phyloP scores from a whole-genome alignment of 768 basidiomycete species.

The Tricholomella constricta region DNA sequence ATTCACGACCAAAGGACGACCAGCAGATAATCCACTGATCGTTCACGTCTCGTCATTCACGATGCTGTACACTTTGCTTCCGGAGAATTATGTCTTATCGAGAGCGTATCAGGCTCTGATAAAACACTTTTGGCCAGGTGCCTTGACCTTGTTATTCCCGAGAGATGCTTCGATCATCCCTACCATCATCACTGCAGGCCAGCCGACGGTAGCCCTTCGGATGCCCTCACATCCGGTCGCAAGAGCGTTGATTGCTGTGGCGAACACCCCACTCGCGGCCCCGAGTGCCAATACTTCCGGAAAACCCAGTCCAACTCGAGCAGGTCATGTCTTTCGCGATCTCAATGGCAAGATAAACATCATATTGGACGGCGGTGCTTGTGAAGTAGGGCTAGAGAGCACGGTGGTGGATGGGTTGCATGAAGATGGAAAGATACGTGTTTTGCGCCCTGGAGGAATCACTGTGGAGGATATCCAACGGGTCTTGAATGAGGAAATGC shows the following conservation, averaged over 20 bases:
- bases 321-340: conserved; percentile 82
- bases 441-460: conserved; percentile 90
- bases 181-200: conserved; percentile 74
- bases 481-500: conserved; percentile 47
- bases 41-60: conserved; percentile 86
- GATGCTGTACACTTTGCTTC: conserved; percentile 82
- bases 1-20: conserved; percentile 88
- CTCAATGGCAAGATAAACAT: conserved; percentile 71
- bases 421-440: conserved; percentile 70
- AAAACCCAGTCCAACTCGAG: conserved; percentile 90
- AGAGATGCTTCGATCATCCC: conserved; percentile 63
- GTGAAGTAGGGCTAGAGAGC: conserved; percentile 90
- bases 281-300: conserved; percentile 96
- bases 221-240: conserved; percentile 96
- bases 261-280: conserved; percentile 82
- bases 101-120: conserved; percentile 74
- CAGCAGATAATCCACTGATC: conserved; percentile 95
- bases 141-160: conserved; percentile 91
- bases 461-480: conserved; percentile 85
- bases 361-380: conserved; percentile 91
- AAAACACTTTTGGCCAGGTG: conserved; percentile 90
- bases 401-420: conserved; percentile 92
- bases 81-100: conserved; percentile 61
- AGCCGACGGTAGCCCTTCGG: conserved; percentile 83
- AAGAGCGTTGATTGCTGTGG: conserved; percentile 77